Conservation (phyloP, 345 rosid genomes). For the Brassica nigra region DNA sequence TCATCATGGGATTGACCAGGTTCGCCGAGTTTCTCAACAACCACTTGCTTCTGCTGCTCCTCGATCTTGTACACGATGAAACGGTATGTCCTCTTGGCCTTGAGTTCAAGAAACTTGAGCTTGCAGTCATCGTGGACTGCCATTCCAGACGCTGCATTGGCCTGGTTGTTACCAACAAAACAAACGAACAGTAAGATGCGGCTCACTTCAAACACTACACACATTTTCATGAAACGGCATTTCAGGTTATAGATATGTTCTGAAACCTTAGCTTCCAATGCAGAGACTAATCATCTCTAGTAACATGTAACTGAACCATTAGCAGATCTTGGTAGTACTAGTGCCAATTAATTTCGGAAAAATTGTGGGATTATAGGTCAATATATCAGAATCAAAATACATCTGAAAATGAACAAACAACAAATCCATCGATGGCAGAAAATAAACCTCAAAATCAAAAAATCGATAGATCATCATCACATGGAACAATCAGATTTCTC, state of each 20-base stretch:
- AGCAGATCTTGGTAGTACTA: not conserved
- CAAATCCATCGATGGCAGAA: not conserved
- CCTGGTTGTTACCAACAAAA: constrained; percentile 35
- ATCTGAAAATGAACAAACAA: constrained; percentile 4
- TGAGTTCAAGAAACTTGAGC: constrained; percentile 57
- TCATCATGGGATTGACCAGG: constrained; percentile 53
- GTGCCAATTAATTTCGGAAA: not conserved
- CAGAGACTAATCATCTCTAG: not conserved
- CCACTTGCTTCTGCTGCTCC: constrained; percentile 59
- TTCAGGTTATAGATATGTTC: not conserved
- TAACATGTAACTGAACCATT: not conserved
- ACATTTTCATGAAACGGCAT: not conserved
- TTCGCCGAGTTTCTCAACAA: constrained; percentile 58
- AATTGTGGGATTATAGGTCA: no score
- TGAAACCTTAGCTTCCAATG: not conserved
- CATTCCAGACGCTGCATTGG: constrained; percentile 63
- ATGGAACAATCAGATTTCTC: not conserved
- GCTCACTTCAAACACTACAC: not conserved
- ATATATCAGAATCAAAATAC: not conserved
- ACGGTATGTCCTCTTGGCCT: constrained; percentile 56
- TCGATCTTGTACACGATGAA: constrained; percentile 60
- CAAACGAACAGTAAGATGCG: not conserved
- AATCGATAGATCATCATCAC: constrained; percentile 4
- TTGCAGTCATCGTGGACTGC: constrained; percentile 68
- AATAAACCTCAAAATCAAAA: not conserved